Conservation (phyloP, 495 filamentous ascomycete species). For the Melanomma pulvis-pyrius region DNA sequence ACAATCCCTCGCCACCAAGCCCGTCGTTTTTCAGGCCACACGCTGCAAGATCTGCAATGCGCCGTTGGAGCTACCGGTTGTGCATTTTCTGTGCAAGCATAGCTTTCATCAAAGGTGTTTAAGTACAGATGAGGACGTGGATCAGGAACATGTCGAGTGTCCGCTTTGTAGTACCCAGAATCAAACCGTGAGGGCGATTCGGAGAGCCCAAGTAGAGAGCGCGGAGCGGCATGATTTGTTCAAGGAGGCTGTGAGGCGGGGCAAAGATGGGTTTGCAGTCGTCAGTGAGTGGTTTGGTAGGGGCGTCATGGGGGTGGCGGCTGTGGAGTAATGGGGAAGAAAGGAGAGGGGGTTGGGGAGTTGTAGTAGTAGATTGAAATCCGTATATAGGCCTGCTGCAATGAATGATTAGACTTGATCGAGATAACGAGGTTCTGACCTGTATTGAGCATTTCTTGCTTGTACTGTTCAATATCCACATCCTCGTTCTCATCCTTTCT, state of each 20-base stretch:
- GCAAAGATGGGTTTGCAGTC: constrained; percentile 81
- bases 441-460: too few species aligned
- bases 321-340: constrained; percentile 19
- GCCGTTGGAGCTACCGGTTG: constrained; percentile 78
- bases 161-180: constrained; percentile 81
- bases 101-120: constrained; percentile 91
- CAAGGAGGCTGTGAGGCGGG: constrained; percentile 73
- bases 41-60: constrained; percentile 79
- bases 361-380: not conserved
- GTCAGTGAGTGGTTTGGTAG: constrained; percentile 93
- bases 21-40: constrained; percentile 85
- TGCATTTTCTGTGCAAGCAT: constrained; percentile 96
- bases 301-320: constrained; percentile 72
- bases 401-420: not conserved
- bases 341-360: not conserved
- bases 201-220: constrained; percentile 82
- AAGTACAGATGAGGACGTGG: constrained; percentile 51
- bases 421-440: too few species aligned
- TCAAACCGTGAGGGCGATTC: constrained; percentile 81
- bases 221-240: constrained; percentile 91
- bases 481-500: too few species aligned
- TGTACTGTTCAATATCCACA: too few species aligned
- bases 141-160: constrained; percentile 72
- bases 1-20: constrained; percentile 71
- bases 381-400: not conserved